Evolutionary conservation across 2,329 filamentous ascomycete genomes (phyloP).

Genomic region (Cercospora brassicicola): DNA sequence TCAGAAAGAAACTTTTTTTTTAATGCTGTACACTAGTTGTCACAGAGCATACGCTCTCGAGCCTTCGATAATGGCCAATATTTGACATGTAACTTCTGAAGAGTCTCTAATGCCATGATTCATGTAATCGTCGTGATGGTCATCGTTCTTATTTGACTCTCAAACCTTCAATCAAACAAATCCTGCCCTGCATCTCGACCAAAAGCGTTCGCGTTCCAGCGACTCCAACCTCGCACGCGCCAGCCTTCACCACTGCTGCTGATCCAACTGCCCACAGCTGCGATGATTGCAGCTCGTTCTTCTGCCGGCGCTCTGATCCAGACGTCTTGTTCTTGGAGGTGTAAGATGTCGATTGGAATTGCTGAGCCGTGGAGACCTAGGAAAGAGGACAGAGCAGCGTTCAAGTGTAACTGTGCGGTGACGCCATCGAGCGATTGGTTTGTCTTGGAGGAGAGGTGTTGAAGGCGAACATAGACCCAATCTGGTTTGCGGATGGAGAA

Average conservation of each 20-base stretch:
- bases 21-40: slow-evolving; percentile 30
- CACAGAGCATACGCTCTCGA: slow-evolving; percentile 6
- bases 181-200: slow-evolving; percentile 51
- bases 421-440: slow-evolving; percentile 57
- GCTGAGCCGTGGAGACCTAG: slow-evolving; percentile 67
- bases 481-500: slow-evolving; percentile 43
- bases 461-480: slow-evolving; percentile 48
- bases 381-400: slow-evolving; percentile 64
- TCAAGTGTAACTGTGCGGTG: slow-evolving; percentile 63
- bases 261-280: slow-evolving; percentile 66
- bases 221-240: slow-evolving; percentile 58
- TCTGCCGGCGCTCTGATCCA: slow-evolving; percentile 66
- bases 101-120: slow-evolving; percentile 2
- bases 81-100: background rate
- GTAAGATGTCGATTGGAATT: slow-evolving; percentile 70
- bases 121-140: background rate
- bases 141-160: background rate
- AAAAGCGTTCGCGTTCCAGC: slow-evolving; percentile 64
- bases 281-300: slow-evolving; percentile 62
- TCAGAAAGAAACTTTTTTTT: background rate
- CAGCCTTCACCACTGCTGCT: slow-evolving; percentile 51
- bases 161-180: slow-evolving; percentile 44
- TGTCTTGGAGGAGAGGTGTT: slow-evolving; percentile 32
- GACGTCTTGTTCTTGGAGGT: slow-evolving; percentile 55
- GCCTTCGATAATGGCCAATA: slow-evolving; percentile 9